Conservation (phyloP, 306 rosid species). For the Fagus sylvatica region DNA sequence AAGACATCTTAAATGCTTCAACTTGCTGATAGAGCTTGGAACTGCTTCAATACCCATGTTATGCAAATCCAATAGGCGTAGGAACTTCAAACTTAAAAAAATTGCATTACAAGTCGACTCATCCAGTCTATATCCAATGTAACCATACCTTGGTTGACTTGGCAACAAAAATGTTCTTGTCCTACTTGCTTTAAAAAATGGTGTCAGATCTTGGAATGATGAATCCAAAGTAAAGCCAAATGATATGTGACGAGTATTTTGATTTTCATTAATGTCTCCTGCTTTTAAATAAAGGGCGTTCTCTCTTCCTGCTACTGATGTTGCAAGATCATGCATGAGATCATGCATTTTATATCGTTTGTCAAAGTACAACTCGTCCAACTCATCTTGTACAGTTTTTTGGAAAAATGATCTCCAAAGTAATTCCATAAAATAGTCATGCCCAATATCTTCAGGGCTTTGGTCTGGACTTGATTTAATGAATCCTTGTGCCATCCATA, state of each 20-base stretch:
- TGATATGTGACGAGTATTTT: no score
- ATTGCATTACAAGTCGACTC: neutral
- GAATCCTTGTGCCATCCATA: constrained; percentile 50
- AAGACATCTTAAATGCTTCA: constrained; percentile 29
- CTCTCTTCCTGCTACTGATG: constrained; percentile 2
- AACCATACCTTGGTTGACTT: accelerated
- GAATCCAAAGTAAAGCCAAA: no score
- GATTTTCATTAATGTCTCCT: no score
- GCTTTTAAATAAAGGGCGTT: neutral
- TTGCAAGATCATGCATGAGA: constrained; percentile 44
- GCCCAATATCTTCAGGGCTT: constrained; percentile 36
- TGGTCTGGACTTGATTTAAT: constrained; percentile 4
- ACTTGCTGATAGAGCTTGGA: constrained; percentile 8
- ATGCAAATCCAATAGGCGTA: constrained; percentile 25
- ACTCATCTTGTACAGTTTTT: neutral
- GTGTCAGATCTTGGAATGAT: no score
- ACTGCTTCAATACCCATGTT: neutral
- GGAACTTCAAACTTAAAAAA: neutral
- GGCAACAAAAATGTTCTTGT: constrained; percentile 10
- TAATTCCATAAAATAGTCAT: constrained; percentile 36
- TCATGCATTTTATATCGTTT: neutral
- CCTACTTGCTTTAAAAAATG: constrained; percentile 1
- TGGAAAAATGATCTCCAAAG: constrained; percentile 36
- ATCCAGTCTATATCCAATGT: no score
- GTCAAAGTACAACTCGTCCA: neutral